Evolutionary conservation across 768 basidiomycete genomes (phyloP), one percentile per base, ranked within the genome.

Genomic region (Amanita inopinata): DNA sequence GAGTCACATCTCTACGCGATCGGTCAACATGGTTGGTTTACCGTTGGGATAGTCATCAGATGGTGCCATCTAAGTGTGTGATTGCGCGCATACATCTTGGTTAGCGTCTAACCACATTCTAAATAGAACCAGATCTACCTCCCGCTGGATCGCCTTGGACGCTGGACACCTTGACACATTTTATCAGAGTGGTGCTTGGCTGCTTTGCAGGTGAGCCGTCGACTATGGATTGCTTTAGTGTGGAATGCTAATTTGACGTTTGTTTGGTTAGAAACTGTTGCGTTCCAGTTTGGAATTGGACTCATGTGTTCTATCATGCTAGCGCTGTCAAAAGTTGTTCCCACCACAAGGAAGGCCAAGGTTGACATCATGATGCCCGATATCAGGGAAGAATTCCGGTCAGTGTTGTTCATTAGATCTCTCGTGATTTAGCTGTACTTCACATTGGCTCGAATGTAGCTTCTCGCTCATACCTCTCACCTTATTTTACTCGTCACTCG

Each of bases 401-500:
- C 23, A 35, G 58, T 46, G 4, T 6, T 18, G 5, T 3, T 34
- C 15, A 15, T 18, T 27, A 7, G 3, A 20, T n/a, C 24, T 34
- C 41, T 30, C 28, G 18, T 25, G 12, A 7, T 38, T 27, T 6
- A 10, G 5, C 19, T 18, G 3, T 38, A 24, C 25, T n/a, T 46
- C 8, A 40, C 42, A 18, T 19, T 22, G n/a, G n/a, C n/a, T n/a
- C n/a, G n/a, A n/a, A 32, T 10, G 45, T 20, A 85, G 84, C 50
- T 70, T 80, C 40, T 82, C 83, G 0, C 70, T 87, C 25, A 73
- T 91, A 30, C 80, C 88, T 2, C 67, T 91, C n/a, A 77, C 78
- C 9, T 64, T 90, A 4, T 70, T 89, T 56, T 90, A 90, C 53
- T 87, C 87, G 0, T 91, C 87, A 2, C 60, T 89, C 15, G 86